Base-by-base conservation (phyloP, 495 filamentous ascomycete genomes). In the Podospora pseudoanserina region DNA sequence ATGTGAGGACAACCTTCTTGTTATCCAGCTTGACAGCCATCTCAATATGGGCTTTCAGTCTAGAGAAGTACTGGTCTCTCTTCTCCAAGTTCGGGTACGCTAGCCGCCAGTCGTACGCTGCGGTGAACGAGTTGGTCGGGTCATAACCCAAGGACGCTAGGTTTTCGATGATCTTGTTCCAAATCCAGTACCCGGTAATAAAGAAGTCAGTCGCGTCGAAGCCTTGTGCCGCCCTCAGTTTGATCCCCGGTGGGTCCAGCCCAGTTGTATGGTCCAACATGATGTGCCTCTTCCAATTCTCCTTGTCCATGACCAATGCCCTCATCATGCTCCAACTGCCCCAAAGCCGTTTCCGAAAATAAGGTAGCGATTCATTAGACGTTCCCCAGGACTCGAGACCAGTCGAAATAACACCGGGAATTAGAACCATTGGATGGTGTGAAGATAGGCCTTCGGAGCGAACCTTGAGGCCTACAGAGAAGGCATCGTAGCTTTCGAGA, bases 161-260 rank as follows among this genome's bases (percentile, higher is more conserved):
- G 73, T 99, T 98, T 75, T 99, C 94, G 28, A 99, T 79, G 64
- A 99, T 97, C 80, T 99, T 99, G 73, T 90, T 96, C 95, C 96
- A 99, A 68, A 99, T 97, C 95, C 95, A 99, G 78, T 99, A 99
- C 27, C 84, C 83, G 3, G 83, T 91, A 72, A 91, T 91, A 76
- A 93, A 93, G 79, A 98, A 97, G 81, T 99, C 95, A n/a, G 95
- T 93, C 7, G 95, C 96, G 77, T 99, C 95, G 75, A 99, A 99
- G 4, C 95, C 95, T 78, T 98, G 96, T 0, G 96, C 94, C 26
- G 95, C 93, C 57, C 96, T 88, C 15, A 99, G 81, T 79, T 98
- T 98, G 73, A 98, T 90, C 2, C 90, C 91, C 0, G 93, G 92
- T 2, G 95, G 95, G 78, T 99, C 95, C 54, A 99, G 80, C 4